Percentiles rank a stretch among this genome's conserved stretches.
phyloP scores from a whole-genome alignment of 768 basidiomycete genomes.

The Mycena epipterygia region DNA sequence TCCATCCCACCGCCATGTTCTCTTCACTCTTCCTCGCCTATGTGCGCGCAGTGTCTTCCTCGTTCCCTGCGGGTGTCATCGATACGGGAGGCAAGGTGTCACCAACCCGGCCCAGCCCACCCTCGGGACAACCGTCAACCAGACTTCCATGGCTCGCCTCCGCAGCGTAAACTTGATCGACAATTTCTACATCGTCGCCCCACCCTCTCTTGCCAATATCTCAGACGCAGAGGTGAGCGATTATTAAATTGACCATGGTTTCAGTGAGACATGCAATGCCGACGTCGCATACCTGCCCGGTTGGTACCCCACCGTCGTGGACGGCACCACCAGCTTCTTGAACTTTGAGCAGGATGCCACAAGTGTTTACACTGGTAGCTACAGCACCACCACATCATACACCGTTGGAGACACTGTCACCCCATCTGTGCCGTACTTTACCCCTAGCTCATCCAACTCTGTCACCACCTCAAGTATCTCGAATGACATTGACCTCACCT shows the following conservation, averaged over 20 bases:
- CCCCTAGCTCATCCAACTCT: constrained; percentile 57
- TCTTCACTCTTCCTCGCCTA: background rate
- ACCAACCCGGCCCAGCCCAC: constrained; percentile 5
- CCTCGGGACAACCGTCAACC: constrained; percentile 12
- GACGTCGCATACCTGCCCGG: constrained; percentile 62
- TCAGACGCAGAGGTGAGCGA: constrained; percentile 30
- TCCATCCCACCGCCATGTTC: background rate
- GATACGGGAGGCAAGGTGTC: constrained; percentile 15
- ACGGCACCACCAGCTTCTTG: constrained; percentile 54
- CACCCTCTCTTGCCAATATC: constrained; percentile 10
- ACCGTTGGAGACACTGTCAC: constrained; percentile 57
- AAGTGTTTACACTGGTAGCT: constrained; percentile 47
- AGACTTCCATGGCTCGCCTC: constrained; percentile 20
- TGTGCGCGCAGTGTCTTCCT: constrained; percentile 5
- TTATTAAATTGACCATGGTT: background rate
- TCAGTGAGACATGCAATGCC: constrained; percentile 57
- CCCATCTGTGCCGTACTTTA: constrained; percentile 50
- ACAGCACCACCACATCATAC: constrained; percentile 38
- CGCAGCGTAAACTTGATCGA: constrained; percentile 16
- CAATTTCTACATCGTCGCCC: constrained; percentile 23
- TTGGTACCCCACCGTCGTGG: constrained; percentile 57
- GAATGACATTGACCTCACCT: constrained; percentile 52
- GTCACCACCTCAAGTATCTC: constrained; percentile 49
- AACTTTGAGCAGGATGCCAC: constrained; percentile 60
- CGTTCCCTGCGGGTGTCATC: constrained; percentile 12